These are phyloP conservation scores for Hymenoscyphus occultus DNA, from an alignment of 2,329 filamentous ascomycete species.

Conservation along the genomic window DNA sequence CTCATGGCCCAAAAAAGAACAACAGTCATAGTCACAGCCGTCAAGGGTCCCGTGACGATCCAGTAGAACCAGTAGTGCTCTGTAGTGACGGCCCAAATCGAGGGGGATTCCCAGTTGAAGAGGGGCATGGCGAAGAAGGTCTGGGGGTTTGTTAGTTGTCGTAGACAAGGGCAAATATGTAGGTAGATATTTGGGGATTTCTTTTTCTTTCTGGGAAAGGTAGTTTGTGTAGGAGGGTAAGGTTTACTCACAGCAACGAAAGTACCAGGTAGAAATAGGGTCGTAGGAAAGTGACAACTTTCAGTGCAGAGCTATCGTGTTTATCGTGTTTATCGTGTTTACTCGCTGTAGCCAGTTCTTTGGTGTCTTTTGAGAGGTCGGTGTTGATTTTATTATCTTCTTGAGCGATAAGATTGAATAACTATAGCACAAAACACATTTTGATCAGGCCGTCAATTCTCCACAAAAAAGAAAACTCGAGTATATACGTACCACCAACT, in stretches of 20 bases:
- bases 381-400: neutral
- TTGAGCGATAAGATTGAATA: neutral
- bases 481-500: neutral
- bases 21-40: neutral
- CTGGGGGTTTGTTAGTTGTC: neutral
- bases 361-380: neutral
- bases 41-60: conserved; percentile 7
- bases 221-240: neutral
- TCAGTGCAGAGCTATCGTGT: neutral
- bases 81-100: neutral
- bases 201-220: too few species aligned
- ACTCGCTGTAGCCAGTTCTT: neutral
- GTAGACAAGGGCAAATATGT: neutral
- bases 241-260: neutral
- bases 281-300: neutral
- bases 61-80: conserved; percentile 11
- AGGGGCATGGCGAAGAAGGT: conserved; percentile 8
- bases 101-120: conserved; percentile 6
- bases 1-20: neutral
- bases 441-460: too few species aligned
- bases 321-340: neutral
- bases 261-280: neutral
- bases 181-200: neutral
- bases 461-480: too few species aligned
- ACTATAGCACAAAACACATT: neutral